Evolutionary conservation across 768 basidiomycete species (phyloP), one percentile per base, ranked within the genome.

Genomic region (Mycena belliarum): DNA sequence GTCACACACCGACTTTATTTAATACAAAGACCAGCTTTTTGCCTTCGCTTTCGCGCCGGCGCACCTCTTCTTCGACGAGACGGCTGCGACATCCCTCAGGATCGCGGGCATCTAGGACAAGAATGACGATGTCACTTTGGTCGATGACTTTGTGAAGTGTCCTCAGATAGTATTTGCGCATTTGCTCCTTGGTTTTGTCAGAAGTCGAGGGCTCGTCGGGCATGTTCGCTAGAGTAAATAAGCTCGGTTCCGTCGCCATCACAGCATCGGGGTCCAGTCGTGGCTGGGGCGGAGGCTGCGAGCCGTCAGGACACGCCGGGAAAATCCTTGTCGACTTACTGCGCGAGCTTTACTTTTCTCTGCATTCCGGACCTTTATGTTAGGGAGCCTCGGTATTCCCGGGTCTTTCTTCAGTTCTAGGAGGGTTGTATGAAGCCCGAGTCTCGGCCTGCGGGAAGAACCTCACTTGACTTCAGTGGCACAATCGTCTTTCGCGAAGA

Each of bases 11-110:
- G 56, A 97, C 90, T 76, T 99, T 98, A 72, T 98, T 98, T n/a
- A 99, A 71, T 3, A 98, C 93, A 52, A 94, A 93, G 2, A 99
- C 86, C 28, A 98, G 75, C 69, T 86, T 91, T 78, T 99, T 99
- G 9, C 95, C 91, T 61, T 96, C 91, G 23, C 76, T 77, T 69
- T 95, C 94, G 33, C 91, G 80, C 61, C 92, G 78, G 43, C 90
- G 78, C 0, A 97, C 94, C 70, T 97, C 95, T 68, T 96, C 93
- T 70, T 99, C 97, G 5, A 98, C 94, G 37, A 96, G 79, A 49
- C 89, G 80, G 72, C 93, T 96, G 63, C 96, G 75, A 40, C 93
- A 95, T 0, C 96, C 95, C 57, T 96, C 90, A 2, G 97, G 96
- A 76, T 98, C 96, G 38, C 96, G 79, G 1, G 95, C 95, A 73